A percentile compares a stretch with the other conserved stretches of the same genome.
Evolutionary conservation across 352 stramenopile genomes (phyloP).

Genomic region (Globisporangium splendens): DNA sequence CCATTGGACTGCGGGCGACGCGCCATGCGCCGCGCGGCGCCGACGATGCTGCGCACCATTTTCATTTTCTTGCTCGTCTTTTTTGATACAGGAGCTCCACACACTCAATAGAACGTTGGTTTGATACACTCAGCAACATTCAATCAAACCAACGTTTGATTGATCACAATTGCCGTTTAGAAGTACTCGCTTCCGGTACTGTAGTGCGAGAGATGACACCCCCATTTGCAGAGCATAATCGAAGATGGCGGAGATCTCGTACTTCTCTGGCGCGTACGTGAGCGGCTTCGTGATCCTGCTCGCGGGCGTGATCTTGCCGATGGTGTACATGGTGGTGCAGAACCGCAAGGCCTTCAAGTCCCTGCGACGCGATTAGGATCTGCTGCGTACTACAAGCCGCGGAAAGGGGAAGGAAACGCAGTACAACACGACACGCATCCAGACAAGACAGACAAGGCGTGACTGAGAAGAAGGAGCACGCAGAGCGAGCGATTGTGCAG

Average conservation of each 20-base stretch:
- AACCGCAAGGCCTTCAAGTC: conserved; percentile 87
- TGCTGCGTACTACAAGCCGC: neutral
- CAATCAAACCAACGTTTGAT: conserved; percentile 7
- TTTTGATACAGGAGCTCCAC: conserved; percentile 4
- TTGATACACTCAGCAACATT: neutral
- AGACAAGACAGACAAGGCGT: conserved; percentile 2
- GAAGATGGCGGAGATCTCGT: conserved; percentile 48
- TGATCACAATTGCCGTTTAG: too few relatives aligned
- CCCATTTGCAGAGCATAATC: too few relatives aligned
- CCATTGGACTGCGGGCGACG: conserved; percentile 3
- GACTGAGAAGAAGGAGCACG: neutral
- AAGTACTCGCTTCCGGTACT: too few relatives aligned
- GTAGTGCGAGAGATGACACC: too few relatives aligned
- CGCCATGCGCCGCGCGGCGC: neutral
- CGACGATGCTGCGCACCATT: conserved; percentile 1
- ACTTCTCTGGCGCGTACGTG: conserved; percentile 67
- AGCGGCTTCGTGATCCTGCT: conserved; percentile 65
- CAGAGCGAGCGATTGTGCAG: conserved; percentile 8
- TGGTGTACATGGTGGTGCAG: conserved; percentile 85
- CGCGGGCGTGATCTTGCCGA: conserved; percentile 63
- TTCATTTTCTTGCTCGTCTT: conserved; percentile 1
- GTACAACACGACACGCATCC: neutral
- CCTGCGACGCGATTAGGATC: conserved; percentile 58
- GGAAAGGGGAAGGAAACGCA: neutral
- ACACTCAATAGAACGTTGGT: conserved; percentile 7